Evolutionary conservation across 495 filamentous ascomycete genomes (phyloP).

Genomic region (Rusavskia elegans): DNA sequence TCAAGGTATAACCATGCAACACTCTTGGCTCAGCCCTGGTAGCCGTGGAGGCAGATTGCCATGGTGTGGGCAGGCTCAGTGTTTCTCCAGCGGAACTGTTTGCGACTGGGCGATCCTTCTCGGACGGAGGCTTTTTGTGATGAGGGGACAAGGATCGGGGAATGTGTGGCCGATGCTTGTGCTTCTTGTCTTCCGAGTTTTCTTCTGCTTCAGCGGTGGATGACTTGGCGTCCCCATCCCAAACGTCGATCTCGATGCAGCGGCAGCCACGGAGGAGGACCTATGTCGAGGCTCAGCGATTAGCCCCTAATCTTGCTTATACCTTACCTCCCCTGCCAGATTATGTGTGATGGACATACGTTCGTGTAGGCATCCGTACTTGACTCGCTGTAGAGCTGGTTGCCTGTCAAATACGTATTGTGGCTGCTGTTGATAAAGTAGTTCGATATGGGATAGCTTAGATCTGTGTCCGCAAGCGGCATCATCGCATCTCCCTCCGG

Average conservation of each 20-base stretch:
- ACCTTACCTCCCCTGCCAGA: background rate
- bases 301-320: background rate
- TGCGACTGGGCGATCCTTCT: constrained; percentile 12
- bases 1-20: constrained; percentile 79
- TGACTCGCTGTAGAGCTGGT: constrained; percentile 75
- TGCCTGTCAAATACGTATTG: constrained; percentile 87
- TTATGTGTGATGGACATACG: constrained; percentile 28
- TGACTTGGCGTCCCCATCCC: constrained; percentile 55
- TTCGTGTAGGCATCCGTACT: constrained; percentile 71
- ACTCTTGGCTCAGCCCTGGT: constrained; percentile 53
- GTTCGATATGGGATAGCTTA: constrained; percentile 54
- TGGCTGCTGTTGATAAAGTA: constrained; percentile 90
- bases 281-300: constrained; percentile 19
- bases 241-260: constrained; percentile 91
- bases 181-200: constrained; percentile 14
- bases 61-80: constrained; percentile 17
- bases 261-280: constrained; percentile 67
- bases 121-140: background rate
- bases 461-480: constrained; percentile 27
- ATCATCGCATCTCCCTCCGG: constrained; percentile 27
- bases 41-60: constrained; percentile 17
- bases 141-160: constrained; percentile 1
- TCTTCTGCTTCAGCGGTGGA: constrained; percentile 16
- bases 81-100: constrained; percentile 6
- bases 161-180: constrained; percentile 7